These are phyloP conservation scores for Saprolegnia parasitica DNA, from an alignment of 352 stramenopile species.

Conservation along the genomic window DNA sequence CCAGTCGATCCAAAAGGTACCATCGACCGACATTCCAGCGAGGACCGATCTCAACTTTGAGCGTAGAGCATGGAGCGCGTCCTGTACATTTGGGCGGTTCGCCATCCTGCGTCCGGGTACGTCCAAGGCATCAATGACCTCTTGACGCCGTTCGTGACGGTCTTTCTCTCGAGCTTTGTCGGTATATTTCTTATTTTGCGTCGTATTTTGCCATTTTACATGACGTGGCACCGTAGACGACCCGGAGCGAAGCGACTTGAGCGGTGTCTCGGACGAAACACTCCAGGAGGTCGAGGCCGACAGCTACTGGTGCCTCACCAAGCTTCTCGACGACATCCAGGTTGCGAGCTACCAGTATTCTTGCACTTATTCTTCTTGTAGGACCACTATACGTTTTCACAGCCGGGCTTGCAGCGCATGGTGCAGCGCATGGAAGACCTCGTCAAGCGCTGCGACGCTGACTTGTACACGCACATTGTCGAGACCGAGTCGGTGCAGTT, in stretches of 20 bases:
- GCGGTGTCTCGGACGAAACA: conserved; percentile 51
- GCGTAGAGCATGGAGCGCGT: conserved; percentile 90
- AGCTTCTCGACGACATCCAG: conserved; percentile 97
- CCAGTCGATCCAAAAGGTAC: conserved; percentile 85
- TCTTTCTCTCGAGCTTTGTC: conserved; percentile 90
- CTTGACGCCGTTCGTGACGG: conserved; percentile 95
- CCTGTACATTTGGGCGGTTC: conserved; percentile 98
- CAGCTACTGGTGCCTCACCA: conserved; percentile 98
- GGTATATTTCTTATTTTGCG: conserved; percentile 34
- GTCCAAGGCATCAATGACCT: conserved; percentile 99
- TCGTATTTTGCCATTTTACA: neutral
- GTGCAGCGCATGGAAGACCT: conserved; percentile 97
- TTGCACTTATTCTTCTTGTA: conserved; percentile 28
- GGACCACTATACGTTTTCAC: conserved; percentile 99
- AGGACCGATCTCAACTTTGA: conserved; percentile 11
- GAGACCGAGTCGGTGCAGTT: conserved; percentile 93
- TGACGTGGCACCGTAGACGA: conserved; percentile 41
- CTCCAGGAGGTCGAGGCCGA: conserved; percentile 94
- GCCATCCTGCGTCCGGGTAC: conserved; percentile 97
- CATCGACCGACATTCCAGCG: neutral
- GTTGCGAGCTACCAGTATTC: neutral
- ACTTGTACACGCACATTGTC: conserved; percentile 94
- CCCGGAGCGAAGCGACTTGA: conserved; percentile 69
- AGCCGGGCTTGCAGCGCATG: conserved; percentile 98
- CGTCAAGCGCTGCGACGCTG: conserved; percentile 92